Evolutionary conservation across 495 filamentous ascomycete species (phyloP), one percentile per base, ranked within the genome.

Genomic region (Oleoguttula mirabilis): DNA sequence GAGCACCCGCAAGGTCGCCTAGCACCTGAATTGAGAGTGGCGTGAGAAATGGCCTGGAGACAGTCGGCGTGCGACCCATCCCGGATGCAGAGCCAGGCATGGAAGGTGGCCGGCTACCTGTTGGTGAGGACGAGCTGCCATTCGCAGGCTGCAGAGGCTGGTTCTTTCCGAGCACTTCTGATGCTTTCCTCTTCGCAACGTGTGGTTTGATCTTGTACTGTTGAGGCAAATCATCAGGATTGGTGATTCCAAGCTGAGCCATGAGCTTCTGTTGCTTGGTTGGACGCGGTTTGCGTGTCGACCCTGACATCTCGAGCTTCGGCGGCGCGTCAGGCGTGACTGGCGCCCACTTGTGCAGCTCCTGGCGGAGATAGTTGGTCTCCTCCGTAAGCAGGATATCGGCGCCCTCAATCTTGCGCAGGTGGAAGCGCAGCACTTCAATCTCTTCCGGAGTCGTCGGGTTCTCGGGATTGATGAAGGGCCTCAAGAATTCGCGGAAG

Each of bases 261-360:
- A 99, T 86, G 50, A 96, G 70, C 66, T 95, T 96, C 60, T 96
- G 88, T 54, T 94, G 76, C 62, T 99, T 99, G 2, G 90, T 99
- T 10, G 90, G 90, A 7, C 90, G 78, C 24, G 92, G 92, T 60
- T 99, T 99, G 33, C 90, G 77, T n/a, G 90, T 99, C 25, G 85
- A 93, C 56, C 85, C 75, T 0, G 87, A 94, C 31, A 76, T 67
- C 19, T 93, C 82, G 7, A 94, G 68, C 20, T 84, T 73, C 41
- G 87, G 86, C 21, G 90, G 90, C 10, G 81, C 68, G 23, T 84
- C 72, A 0, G 86, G 83, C 4, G 90, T 88, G 34, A 99, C 86
- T 4, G 88, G 92, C 19, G 77, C 80, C 90, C 86, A 95, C 55
- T 84, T 93, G 63, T 99, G 92, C 32, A 99, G 73, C 58, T 95